Base-by-base conservation (phyloP, 73 alveolate species). In the Symbiodinium pilosum region DNA sequence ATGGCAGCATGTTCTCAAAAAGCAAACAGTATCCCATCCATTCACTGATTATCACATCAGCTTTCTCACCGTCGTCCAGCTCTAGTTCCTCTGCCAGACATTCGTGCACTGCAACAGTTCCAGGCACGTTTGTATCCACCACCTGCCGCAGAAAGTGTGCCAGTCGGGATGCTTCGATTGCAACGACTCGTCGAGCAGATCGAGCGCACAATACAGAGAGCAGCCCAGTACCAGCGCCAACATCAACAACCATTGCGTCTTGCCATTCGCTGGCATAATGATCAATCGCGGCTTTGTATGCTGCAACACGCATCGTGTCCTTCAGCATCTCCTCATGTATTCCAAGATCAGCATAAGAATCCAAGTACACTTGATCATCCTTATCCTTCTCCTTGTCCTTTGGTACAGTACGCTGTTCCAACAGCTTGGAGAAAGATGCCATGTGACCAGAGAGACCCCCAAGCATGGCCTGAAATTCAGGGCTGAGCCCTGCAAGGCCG, bases 301-400 rank as follows among this genome's bases (percentile, higher is more conserved):
- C 99, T 5, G 99, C 99, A 26, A 99, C 99, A 21, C 99, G 94
- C 68, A 64, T 94, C 68, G 99, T 93, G 91, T 99, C 99, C 93
- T 99, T 99, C 64, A 99, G 95, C 99, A 99, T 99, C 99, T 99
- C 99, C 94, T 99, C 99, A 93, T 99, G 99, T 38, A 99, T 99
- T 64, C 99, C 94, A 73, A 99, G 93, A 89, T 99, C 94, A n/a
- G 99, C 99, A 64, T 99, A 99, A 69, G 99, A 99, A 77, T 99
- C 99, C 93, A 99, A 99, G 81, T 51, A 92, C 34, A 73, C 98
- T 42, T 75, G 83, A 43, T 69, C 91, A 42, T 75, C 98, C 39
- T 92, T 92, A 12, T 75, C 92, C 56, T 39, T 28, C 16, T 32
- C 73, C 59, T 52, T 34, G 30, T 39, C 41, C 71, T 52, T 43